Base-by-base conservation (phyloP, 345 rosid species). In the Kandelia obovata region DNA sequence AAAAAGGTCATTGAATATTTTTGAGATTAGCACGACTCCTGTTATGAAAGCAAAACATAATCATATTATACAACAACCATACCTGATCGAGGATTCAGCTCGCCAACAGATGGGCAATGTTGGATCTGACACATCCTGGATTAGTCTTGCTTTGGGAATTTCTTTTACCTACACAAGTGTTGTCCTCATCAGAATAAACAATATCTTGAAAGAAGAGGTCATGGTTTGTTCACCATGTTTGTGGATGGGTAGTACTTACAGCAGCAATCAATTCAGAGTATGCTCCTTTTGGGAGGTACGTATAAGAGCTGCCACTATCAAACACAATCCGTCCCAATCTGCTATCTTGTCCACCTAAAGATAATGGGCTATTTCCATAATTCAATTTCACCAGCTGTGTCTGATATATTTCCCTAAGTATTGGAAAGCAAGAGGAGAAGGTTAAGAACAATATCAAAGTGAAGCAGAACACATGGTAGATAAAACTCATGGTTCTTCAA, bases 301-400 rank as follows among this genome's bases (percentile, higher is more conserved):
- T 88, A 73, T 91, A 94, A 63, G 98, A 94, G 76, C 98, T 94
- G 66, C 98, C 98, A 61, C 83, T 91, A 67, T 91, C 97, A 74
- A 91, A 89, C 67, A 88, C 69, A 46, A 87, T 80, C 55, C 76
- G 71, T 72, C 82, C 83, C 43, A 65, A 64, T 71, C 80, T 80
- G 56, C 81, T 78, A 21, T 67, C 77, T 66, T 43, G 66, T 3
- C 73, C 80, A 2, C 86, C 92, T 68, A 88, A 79, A 76, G 82
- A 83, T 65, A 91, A 83, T 30, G 72, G 75, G 71, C 67, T 72
- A 26, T 80, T 81, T 73, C 95, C 97, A 39, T 89, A 94, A 73
- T 67, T 84, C 78, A 94, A 75, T 69, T 83, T 88, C 71, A 79
- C 23, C 71, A 88, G 75, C 74, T 82, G 78, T 34, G 89, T 79